Base-by-base conservation (phyloP, 2,329 filamentous ascomycete species). In the Colletotrichum sp. region DNA sequence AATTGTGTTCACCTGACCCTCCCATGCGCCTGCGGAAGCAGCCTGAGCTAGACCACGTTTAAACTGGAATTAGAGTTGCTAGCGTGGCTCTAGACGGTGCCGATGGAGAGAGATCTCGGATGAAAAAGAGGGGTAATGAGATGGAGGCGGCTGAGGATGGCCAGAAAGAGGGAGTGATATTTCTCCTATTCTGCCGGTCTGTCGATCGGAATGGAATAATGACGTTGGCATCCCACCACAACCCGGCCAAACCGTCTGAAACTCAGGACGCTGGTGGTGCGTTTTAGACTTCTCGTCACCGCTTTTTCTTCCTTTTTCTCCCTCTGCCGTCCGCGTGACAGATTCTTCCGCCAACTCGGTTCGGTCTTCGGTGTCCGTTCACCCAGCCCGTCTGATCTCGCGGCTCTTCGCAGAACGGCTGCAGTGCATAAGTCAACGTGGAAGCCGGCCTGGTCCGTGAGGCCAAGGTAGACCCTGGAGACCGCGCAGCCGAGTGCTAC, bases 41-140 rank as follows among this genome's bases (percentile, higher is more conserved):
- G 5, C 21, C 28, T 7, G 36, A 52, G 61, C 34, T 52, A 60
- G 36, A 48, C 48, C 43, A 39, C 18, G 34, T 61, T 66, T 13
- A 30, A 15, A 39, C 12, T 16, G 48, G 15, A 21, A 24, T 36
- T 36, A 32, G 10, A 43, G 48, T 71, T 71, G 16, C 12, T n/a
- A 15, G n/a, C n/a, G 18, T 26, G 26, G 48, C 60, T 43, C 34
- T 13, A 24, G 43, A 59, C 13, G 67, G 30, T 28, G 67, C 59
- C 32, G 34, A 52, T 30, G 57, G 16, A 15, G 4, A 24, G 15
- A 30, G 15, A 32, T 55, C 21, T 69, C 65, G 30, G 65, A 69
- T 32, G 36, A 63, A 64, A 57, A 64, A 73, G 71, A 73, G 71
- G 71, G 71, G 71, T 30, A 68, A 61, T 16, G 18, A 63, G 18